Evolutionary conservation across 805 yeast species (phyloP).

Genomic region (Wickerhamiella nectarea): DNA sequence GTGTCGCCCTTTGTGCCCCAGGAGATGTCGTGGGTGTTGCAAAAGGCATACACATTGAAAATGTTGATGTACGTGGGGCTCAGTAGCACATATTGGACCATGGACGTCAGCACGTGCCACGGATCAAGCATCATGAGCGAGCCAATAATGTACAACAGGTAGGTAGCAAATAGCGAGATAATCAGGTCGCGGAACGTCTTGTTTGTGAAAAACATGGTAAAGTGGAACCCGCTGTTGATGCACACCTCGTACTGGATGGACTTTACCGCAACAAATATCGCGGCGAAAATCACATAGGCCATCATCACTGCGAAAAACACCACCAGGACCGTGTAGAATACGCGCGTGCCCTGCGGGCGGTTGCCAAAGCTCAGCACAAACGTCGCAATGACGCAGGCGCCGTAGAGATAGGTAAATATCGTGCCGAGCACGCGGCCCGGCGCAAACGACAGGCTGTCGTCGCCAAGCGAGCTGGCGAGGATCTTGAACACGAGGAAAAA

Average conservation of each 20-base stretch:
- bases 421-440: conserved; percentile 71
- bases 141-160: conserved; percentile 62
- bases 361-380: conserved; percentile 88
- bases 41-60: conserved; percentile 84
- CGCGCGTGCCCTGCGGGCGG: conserved; percentile 80
- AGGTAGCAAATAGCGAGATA: conserved; percentile 76
- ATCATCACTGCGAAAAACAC: conserved; percentile 73
- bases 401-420: conserved; percentile 72
- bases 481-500: conserved; percentile 84
- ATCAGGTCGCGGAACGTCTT: conserved; percentile 72
- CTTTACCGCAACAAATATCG: conserved; percentile 62
- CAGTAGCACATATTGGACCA: conserved; percentile 66
- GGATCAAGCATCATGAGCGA: conserved; percentile 80
- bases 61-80: conserved; percentile 88
- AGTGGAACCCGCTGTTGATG: conserved; percentile 34
- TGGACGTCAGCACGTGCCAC: conserved; percentile 81
- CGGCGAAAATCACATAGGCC: conserved; percentile 82
- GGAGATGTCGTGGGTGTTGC: conserved; percentile 89
- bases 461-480: conserved; percentile 64
- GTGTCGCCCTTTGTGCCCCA: conserved; percentile 95
- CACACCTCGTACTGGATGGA: conserved; percentile 48
- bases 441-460: conserved; percentile 42
- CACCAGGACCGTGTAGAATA: conserved; percentile 61
- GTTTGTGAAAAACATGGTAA: conserved; percentile 27
- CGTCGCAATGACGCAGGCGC: conserved; percentile 66